Percentiles rank a stretch among this genome's conserved stretches.
Evolutionary conservation across 2,329 filamentous ascomycete genomes (phyloP).

Genomic region (Colletotrichum aenigma): DNA sequence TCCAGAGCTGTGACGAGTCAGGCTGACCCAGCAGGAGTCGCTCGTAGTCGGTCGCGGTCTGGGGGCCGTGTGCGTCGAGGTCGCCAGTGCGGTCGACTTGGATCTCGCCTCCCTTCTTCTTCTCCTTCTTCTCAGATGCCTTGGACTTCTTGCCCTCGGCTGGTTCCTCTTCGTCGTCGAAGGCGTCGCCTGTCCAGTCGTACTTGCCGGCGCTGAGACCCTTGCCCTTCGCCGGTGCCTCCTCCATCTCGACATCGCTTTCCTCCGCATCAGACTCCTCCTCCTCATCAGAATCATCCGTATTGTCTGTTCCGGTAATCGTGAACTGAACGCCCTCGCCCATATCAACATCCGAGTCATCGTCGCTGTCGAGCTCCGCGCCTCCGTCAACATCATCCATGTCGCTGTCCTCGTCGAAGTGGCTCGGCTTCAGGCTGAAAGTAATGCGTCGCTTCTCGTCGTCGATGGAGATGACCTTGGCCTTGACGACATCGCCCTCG

Average conservation of each 20-base stretch:
- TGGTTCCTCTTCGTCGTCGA: conserved; percentile 62
- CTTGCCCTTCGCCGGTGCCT: conserved; percentile 25
- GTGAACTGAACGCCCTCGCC: conserved; percentile 47
- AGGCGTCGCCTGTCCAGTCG: conserved; percentile 80
- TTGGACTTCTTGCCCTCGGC: conserved; percentile 30
- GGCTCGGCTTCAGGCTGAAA: conserved; percentile 91
- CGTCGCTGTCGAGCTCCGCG: conserved; percentile 47
- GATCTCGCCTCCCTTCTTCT: conserved; percentile 76
- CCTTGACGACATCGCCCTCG: conserved; percentile 92
- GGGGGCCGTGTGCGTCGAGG: conserved; percentile 85
- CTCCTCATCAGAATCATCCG: conserved; percentile 41
- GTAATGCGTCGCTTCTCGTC: conserved; percentile 77
- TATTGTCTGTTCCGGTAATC: conserved; percentile 48
- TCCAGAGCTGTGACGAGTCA: conserved; percentile 93
- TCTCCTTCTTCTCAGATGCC: conserved; percentile 50
- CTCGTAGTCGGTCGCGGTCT: conserved; percentile 91
- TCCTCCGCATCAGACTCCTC: conserved; percentile 43
- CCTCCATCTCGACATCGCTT: conserved; percentile 47
- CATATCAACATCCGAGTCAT: conserved; percentile 52
- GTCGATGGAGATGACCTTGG: conserved; percentile 82
- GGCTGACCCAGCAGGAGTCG: conserved; percentile 89
- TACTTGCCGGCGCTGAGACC: conserved; percentile 70
- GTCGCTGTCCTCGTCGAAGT: conserved; percentile 71
- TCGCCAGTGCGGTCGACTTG: conserved; percentile 92
- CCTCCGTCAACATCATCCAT: conserved; percentile 52